phyloP scores from a whole-genome alignment of 768 basidiomycete species.

The Tylopilus rubrobrunneus region DNA sequence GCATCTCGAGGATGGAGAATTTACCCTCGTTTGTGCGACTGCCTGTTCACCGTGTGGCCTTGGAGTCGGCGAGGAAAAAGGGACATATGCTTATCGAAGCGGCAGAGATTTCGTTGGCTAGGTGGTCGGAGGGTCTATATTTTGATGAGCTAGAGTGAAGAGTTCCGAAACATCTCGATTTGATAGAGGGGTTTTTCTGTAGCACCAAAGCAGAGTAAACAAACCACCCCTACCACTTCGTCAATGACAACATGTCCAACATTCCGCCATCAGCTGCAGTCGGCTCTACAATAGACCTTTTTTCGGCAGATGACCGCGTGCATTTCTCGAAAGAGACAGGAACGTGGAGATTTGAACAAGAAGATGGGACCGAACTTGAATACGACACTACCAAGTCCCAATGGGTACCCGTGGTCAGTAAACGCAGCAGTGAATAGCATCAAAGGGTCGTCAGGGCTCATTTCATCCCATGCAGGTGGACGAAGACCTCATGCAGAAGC shows the following conservation, averaged over 20 bases:
- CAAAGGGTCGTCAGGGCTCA: background rate
- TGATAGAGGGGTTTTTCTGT: background rate
- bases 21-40: constrained; percentile 16
- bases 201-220: constrained; percentile 41
- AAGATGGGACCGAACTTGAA: constrained; percentile 88
- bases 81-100: constrained; percentile 18
- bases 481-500: constrained; percentile 79
- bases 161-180: too few relatives aligned
- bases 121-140: too few relatives aligned
- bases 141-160: constrained; percentile 6
- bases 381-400: constrained; percentile 70
- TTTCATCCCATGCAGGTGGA: constrained; percentile 54
- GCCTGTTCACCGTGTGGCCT: constrained; percentile 22
- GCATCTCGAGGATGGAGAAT: constrained; percentile 13
- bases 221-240: constrained; percentile 9
- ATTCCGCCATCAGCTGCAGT: constrained; percentile 45
- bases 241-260: constrained; percentile 21
- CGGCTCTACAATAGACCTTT: constrained; percentile 54
- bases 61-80: constrained; percentile 19
- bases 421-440: background rate
- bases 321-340: constrained; percentile 72
- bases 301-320: constrained; percentile 77
- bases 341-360: constrained; percentile 88
- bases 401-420: constrained; percentile 83
- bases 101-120: constrained; percentile 14